Conservation (phyloP, 192 early-diverging fungal genomes). For the Coemansia sp. region DNA sequence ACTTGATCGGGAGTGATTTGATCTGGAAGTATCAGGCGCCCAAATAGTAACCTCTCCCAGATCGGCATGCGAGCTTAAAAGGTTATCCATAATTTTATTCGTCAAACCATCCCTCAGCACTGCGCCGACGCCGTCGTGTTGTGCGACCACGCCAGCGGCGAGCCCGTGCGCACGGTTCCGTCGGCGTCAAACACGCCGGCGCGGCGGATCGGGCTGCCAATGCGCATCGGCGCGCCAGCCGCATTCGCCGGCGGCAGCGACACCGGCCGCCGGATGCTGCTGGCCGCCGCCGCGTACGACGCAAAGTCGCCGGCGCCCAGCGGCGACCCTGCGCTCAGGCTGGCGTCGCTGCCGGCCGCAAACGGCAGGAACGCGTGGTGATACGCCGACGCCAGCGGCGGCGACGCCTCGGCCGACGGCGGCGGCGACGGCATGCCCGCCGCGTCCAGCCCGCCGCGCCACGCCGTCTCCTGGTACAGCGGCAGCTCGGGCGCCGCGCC, state of each 20-base stretch:
- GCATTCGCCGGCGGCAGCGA: not conserved
- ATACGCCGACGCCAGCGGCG: not conserved
- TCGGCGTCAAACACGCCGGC: constrained; percentile 28
- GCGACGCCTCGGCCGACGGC: constrained; percentile 2
- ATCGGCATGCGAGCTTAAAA: too few species aligned
- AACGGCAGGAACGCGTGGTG: constrained; percentile 7
- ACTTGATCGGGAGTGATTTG: too few species aligned
- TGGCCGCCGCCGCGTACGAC: not conserved
- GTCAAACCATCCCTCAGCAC: constrained; percentile 17
- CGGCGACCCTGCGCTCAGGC: not conserved
- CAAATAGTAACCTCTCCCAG: too few species aligned
- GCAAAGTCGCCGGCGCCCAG: not conserved
- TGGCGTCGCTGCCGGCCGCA: not conserved
- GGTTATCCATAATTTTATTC: too few species aligned
- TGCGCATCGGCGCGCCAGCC: constrained; percentile 13
- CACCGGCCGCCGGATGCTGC: not conserved
- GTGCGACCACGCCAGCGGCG: constrained; percentile 40
- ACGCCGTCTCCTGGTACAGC: constrained; percentile 46
- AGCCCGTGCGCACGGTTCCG: constrained; percentile 30
- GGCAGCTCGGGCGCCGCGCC: constrained; percentile 26
- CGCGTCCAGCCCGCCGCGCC: constrained; percentile 14
- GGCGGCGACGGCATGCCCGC: not conserved
- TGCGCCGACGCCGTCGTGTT: constrained; percentile 17
- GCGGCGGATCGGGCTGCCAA: constrained; percentile 27
- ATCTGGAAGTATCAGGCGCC: too few species aligned